Base-by-base conservation (phyloP, 805 yeast genomes). In the Maudiozyma barnettii region DNA sequence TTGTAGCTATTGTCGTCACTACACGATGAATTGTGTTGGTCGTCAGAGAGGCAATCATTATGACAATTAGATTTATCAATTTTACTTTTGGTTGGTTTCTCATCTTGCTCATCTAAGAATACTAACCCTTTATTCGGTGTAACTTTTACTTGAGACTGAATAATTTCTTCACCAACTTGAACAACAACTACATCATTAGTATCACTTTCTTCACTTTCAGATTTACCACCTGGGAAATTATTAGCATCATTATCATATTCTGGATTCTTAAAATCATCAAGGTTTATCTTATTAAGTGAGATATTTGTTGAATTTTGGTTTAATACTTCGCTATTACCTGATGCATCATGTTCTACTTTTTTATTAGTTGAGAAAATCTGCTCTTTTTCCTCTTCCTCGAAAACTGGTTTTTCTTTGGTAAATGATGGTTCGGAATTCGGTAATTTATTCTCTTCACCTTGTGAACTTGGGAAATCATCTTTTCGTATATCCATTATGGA, bases 141-240 rank as follows among this genome's bases (percentile, higher is more conserved):
- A 1, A 55, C 23, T 16, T 40, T 46, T 0, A 56, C 66, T 30
- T 49, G 49, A 13, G 58, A 53, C 23, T 55, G 51, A 5, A 50
- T 40, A 21, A 49, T 48, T 14, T 55, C 41, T 23, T 56, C 63
- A 33, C 54, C 64, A 21, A 58, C 54, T 31, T 56, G 56, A 40
- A 60, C 51, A 1, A 54, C 50, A 9, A 59, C 53, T 7, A 50
- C 44, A 13, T 49, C 51, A 33, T 26, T 18, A 13, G 41, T 39
- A 5, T n/a, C 29, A 1, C 29, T 14, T 3, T 12, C 22, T 1
- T 19, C 42, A 3, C 4, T 35, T 6, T 35, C 37, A 4, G 16
- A 33, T 12, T 33, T 19, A 35, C 8, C 13, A 18, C 7, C 14
- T 2, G 6, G 18, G 8, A 13, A 18, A 35, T 2, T 5, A 6